phyloP scores from a whole-genome alignment of 257 asterid genomes.

The Ocimum tenuiflorum region DNA sequence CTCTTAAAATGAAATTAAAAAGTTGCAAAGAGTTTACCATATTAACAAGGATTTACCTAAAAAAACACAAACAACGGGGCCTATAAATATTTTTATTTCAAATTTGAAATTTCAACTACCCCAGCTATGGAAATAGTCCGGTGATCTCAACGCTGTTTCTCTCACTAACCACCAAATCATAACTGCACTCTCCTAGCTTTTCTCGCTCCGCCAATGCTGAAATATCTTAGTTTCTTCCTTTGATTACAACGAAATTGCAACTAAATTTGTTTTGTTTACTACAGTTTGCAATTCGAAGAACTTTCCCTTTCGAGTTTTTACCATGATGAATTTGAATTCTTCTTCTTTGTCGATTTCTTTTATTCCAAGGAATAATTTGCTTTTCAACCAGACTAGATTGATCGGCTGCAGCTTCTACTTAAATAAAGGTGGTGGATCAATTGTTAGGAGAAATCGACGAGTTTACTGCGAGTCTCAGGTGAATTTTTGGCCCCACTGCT shows the following conservation, averaged over 20 bases:
- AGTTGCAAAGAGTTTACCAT: too few relatives aligned
- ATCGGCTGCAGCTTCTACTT: constrained; percentile 14
- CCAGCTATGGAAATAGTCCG: not conserved
- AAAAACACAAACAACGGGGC: too few relatives aligned
- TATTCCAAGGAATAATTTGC: constrained; percentile 18
- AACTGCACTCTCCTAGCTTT: not conserved
- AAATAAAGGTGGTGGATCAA: constrained; percentile 19
- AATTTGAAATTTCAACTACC: not conserved
- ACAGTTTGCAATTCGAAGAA: not conserved
- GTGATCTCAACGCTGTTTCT: not conserved
- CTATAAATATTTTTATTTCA: not conserved
- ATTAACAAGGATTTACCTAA: too few relatives aligned
- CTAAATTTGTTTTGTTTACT: too few relatives aligned
- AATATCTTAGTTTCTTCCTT: not conserved
- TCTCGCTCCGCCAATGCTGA: not conserved
- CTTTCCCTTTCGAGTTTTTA: not conserved
- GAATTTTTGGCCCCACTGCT: not conserved
- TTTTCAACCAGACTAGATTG: constrained; percentile 18
- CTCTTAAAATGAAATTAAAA: too few relatives aligned
- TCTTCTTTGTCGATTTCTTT: constrained; percentile 20
- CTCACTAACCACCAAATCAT: constrained; percentile 3
- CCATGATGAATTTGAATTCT: constrained; percentile 29
- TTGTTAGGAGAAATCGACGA: constrained; percentile 17
- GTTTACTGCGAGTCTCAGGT: constrained; percentile 55
- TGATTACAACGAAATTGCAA: not conserved